Evolutionary conservation across 352 stramenopile species (phyloP).

Genomic region (Phytophthora niederhauseri): DNA sequence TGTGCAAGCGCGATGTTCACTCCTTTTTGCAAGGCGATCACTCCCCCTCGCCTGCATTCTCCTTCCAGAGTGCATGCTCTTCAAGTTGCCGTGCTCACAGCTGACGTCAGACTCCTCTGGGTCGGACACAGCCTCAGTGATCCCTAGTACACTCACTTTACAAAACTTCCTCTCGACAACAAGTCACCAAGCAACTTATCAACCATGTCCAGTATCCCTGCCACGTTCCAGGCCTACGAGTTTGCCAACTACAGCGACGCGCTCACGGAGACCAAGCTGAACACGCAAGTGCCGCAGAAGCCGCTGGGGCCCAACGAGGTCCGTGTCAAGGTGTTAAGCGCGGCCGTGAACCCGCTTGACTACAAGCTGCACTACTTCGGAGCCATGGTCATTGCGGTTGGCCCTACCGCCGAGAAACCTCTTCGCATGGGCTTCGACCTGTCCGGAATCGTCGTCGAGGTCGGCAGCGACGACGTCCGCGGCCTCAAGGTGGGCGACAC

Average conservation of each 20-base stretch:
- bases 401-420: conserved; percentile 29
- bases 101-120: not conserved
- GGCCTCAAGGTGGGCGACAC: conserved; percentile 34
- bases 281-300: conserved; percentile 12
- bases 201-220: conserved; percentile 20
- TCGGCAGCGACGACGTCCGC: conserved; percentile 25
- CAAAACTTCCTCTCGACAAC: conserved; percentile 13
- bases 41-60: conserved; percentile 17
- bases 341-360: conserved; percentile 38
- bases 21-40: not conserved
- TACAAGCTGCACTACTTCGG: conserved; percentile 37
- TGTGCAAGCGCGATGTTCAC: conserved; percentile 3
- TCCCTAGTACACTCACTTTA: conserved; percentile 7
- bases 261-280: conserved; percentile 31
- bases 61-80: conserved; percentile 17
- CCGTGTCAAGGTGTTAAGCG: conserved; percentile 26
- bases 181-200: conserved; percentile 1
- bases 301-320: conserved; percentile 25
- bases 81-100: not conserved
- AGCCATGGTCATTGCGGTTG: conserved; percentile 13
- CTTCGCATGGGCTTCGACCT: conserved; percentile 49
- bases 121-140: not conserved
- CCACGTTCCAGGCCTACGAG: conserved; percentile 34
- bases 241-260: conserved; percentile 27
- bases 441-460: conserved; percentile 27